Evolutionary conservation across 306 rosid species (phyloP), one percentile per base, ranked within the genome.

Genomic region (Betula pendula): DNA sequence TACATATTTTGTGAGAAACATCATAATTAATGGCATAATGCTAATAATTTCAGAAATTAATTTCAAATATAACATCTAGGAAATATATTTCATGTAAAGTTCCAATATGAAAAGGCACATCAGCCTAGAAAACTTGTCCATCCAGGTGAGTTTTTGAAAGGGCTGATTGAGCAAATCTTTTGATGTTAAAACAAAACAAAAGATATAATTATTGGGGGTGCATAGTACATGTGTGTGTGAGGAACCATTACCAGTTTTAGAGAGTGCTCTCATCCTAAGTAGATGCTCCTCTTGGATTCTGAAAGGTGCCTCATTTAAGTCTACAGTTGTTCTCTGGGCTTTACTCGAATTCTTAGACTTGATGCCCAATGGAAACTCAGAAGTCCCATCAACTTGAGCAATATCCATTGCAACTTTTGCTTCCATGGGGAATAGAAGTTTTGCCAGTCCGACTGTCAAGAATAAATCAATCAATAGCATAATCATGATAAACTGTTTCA

Each of bases 361-460:
- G 13, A 79, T 78, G 38, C 38, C 31, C 63, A 66, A 9, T 68
- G 84, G 84, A 80, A 87, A 85, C 62, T 80, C 92, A 50, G 86
- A 45, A 33, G 90, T 87, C 45, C 86, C 84, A 59, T 85, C 91
- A 76, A 87, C 35, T 79, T 87, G 88, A 77, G 89, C 43, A 62
- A 89, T 91, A 71, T 84, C 91, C 87, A 85, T 79, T 50, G 81
- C 85, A 38, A 91, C 89, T 77, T 91, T 88, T 62, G 92, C 96
- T 80, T 89, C 96, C 84, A 77, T 86, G 69, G 96, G 93, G 75
- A 89, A 89, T 71, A 89, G 71, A 52, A 87, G 81, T 71, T 83
- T 89, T 8, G 92, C 96, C 50, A 89, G 70, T 74, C 87, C 96
- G 84, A 91, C 92, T 91, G 77, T 72, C 58, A 72, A 70, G 9